A percentile compares a stretch with the other conserved stretches of the same genome.
These are phyloP conservation scores for Thuja plicata DNA, from an alignment of 83 land plant genomes.

Conservation along the genomic window DNA sequence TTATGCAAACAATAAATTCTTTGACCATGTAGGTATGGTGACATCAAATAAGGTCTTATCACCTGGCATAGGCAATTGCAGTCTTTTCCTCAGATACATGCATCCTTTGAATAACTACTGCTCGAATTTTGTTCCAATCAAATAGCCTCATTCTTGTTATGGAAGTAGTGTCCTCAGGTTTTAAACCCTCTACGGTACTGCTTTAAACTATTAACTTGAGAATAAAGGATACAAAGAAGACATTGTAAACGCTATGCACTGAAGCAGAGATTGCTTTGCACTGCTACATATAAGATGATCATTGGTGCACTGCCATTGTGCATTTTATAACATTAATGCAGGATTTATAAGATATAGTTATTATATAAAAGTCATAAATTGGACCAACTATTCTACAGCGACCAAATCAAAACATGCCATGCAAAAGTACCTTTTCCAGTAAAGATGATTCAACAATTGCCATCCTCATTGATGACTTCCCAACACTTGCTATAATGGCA, in stretches of 20 bases:
- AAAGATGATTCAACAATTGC: slow-evolving; percentile 15
- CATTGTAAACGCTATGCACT: background rate
- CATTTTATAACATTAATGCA: background rate
- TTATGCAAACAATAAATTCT: background rate
- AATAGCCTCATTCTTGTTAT: slow-evolving; percentile 3
- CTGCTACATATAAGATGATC: slow-evolving; percentile 9
- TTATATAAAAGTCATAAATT: background rate
- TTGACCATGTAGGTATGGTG: background rate
- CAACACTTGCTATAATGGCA: slow-evolving; percentile 13
- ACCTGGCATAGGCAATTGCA: slow-evolving; percentile 16
- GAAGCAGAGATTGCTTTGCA: background rate
- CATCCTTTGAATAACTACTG: background rate
- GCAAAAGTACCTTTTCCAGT: slow-evolving; percentile 4
- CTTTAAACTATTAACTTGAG: background rate
- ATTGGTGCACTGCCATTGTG: background rate
- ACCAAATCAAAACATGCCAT: background rate
- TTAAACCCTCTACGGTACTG: background rate
- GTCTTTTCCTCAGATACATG: slow-evolving; percentile 13
- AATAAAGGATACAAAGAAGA: slow-evolving; percentile 12
- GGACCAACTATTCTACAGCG: background rate
- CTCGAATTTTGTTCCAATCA: slow-evolving; percentile 10
- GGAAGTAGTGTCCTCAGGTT: background rate
- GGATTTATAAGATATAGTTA: background rate
- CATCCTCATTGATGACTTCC: slow-evolving; percentile 18
- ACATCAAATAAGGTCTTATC: background rate